These are phyloP conservation scores for Hypoxylon sp. DNA, from an alignment of 2,329 filamentous ascomycete species.

Conservation along the genomic window DNA sequence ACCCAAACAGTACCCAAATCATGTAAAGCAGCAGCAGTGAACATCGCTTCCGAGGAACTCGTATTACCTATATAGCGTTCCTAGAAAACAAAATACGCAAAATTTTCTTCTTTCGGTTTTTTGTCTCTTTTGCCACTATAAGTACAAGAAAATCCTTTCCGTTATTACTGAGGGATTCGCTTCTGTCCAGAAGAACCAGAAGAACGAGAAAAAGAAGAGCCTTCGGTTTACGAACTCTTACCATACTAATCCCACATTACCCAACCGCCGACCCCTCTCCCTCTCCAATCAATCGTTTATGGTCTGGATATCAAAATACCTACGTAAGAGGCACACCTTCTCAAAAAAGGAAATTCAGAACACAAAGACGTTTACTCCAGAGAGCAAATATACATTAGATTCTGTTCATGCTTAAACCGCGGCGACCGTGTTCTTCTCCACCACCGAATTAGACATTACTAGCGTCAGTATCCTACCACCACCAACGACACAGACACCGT, in stretches of 20 bases:
- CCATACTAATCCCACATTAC: not conserved
- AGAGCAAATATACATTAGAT: not conserved
- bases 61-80: conserved; percentile 31
- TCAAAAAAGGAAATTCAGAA: not conserved
- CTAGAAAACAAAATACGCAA: conserved; percentile 11
- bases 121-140: conserved; percentile 20
- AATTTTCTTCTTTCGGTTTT: conserved; percentile 6
- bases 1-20: not conserved
- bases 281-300: no score
- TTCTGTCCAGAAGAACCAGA: conserved; percentile 14
- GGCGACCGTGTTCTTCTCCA: not conserved
- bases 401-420: not conserved
- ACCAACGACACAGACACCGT: not conserved
- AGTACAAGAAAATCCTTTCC: conserved; percentile 30
- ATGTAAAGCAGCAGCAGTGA: not conserved
- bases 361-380: not conserved
- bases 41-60: conserved; percentile 10
- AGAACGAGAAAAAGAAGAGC: conserved; percentile 2
- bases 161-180: conserved; percentile 10
- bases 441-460: conserved; percentile 45
- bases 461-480: conserved; percentile 14
- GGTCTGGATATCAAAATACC: not conserved
- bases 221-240: not conserved
- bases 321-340: not conserved
- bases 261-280: no score